These are phyloP conservation scores for Neopestalotiopsis sp. DNA, from an alignment of 2,329 filamentous ascomycete genomes.

Conservation along the genomic window DNA sequence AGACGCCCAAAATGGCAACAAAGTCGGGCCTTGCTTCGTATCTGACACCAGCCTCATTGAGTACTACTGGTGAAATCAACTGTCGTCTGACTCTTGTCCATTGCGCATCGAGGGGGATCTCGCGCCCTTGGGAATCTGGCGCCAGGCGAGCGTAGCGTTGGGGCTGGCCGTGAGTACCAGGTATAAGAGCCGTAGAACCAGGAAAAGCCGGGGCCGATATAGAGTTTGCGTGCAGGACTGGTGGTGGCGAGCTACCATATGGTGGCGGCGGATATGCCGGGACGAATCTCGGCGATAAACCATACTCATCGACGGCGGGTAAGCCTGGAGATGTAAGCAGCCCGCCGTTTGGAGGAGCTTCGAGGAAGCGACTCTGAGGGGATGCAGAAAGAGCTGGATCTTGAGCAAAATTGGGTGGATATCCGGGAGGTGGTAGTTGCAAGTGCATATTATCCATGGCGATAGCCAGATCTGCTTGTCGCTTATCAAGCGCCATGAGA, in stretches of 20 bases:
- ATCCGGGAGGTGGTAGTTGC: constrained; percentile 33
- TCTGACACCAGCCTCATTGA: constrained; percentile 58
- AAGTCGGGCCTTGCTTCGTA: constrained; percentile 66
- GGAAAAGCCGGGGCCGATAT: constrained; percentile 32
- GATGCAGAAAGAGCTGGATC: constrained; percentile 37
- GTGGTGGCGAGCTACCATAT: constrained; percentile 39
- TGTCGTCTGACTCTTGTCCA: constrained; percentile 64
- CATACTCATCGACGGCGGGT: constrained; percentile 30
- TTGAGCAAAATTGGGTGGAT: constrained; percentile 38
- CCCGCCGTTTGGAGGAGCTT: constrained; percentile 37
- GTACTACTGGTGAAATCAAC: constrained; percentile 62
- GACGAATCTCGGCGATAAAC: constrained; percentile 45
- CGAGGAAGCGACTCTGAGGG: constrained; percentile 37
- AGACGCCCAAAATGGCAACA: constrained; percentile 62
- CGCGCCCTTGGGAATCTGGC: constrained; percentile 61
- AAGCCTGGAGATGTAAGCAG: constrained; percentile 40
- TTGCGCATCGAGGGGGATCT: constrained; percentile 60
- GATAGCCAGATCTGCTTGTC: constrained; percentile 44
- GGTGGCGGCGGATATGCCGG: constrained; percentile 41
- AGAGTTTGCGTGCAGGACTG: constrained; percentile 27
- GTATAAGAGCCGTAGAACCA: neutral
- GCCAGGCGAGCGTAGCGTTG: constrained; percentile 47
- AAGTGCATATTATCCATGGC: constrained; percentile 48
- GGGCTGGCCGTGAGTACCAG: constrained; percentile 20
- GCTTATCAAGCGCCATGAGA: constrained; percentile 52